Evolutionary conservation across 1,284 basidiomycete genomes (phyloP).

Genomic region (Cryptococcus sp.): DNA sequence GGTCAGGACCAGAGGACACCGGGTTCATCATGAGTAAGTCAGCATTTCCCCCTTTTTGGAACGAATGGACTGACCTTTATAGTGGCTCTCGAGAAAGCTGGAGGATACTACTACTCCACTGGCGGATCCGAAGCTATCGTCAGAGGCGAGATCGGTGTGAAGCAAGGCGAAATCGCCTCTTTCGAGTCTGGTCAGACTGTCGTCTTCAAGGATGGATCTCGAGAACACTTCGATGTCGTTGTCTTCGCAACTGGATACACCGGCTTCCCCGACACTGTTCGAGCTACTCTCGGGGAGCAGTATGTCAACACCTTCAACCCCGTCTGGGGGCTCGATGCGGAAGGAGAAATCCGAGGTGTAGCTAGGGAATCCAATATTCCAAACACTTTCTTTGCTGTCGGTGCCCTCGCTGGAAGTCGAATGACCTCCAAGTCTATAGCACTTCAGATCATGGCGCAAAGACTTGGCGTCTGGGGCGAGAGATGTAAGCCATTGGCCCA

Average conservation of each 20-base stretch:
- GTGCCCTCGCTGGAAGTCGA: slow-evolving; percentile 56
- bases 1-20: slow-evolving; percentile 55
- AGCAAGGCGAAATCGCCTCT: slow-evolving; percentile 57
- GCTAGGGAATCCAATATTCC: slow-evolving; percentile 55
- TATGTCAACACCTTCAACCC: slow-evolving; percentile 52
- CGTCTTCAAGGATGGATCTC: slow-evolving; percentile 62
- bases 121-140: slow-evolving; percentile 63
- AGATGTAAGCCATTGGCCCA: slow-evolving; percentile 39
- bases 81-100: slow-evolving; percentile 46
- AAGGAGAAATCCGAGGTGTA: slow-evolving; percentile 57
- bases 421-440: slow-evolving; percentile 60
- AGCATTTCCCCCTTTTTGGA: not conserved
- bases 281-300: slow-evolving; percentile 53
- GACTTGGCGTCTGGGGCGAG: slow-evolving; percentile 54
- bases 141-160: slow-evolving; percentile 69
- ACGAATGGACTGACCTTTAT: not conserved
- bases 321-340: slow-evolving; percentile 58
- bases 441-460: slow-evolving; percentile 61
- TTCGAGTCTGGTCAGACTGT: slow-evolving; percentile 53
- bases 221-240: slow-evolving; percentile 63
- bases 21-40: slow-evolving; percentile 52
- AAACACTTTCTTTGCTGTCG: slow-evolving; percentile 35
- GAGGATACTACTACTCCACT: slow-evolving; percentile 52
- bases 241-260: slow-evolving; percentile 62
- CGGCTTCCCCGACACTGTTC: slow-evolving; percentile 46